Evolutionary conservation across 176 grass and related monocot species (phyloP).

Genomic region (Rhynchospora breviuscula): DNA sequence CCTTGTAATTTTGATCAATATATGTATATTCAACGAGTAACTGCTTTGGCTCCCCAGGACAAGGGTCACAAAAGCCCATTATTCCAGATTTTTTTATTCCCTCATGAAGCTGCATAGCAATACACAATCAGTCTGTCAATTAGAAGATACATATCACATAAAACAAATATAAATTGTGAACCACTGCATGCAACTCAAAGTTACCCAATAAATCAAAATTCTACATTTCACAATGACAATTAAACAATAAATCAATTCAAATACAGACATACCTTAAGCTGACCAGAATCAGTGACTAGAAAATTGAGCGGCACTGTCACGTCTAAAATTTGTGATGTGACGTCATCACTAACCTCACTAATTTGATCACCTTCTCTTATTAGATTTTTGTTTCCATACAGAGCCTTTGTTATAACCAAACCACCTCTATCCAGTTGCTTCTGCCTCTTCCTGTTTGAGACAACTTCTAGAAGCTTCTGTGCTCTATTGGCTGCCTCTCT

Average conservation of each 20-base stretch:
- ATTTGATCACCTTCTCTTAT: conserved; percentile 44
- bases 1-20: conserved; percentile 64
- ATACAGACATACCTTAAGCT: conserved; percentile 69
- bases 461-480: conserved; percentile 73
- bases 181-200: neutral
- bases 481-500: conserved; percentile 74
- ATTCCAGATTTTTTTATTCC: conserved; percentile 98
- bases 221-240: neutral
- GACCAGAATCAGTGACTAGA: conserved; percentile 66
- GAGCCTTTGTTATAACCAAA: conserved; percentile 72
- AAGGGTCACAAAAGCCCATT: conserved; percentile 99
- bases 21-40: conserved; percentile 77
- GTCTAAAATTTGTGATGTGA: conserved; percentile 76
- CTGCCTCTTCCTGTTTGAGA: conserved; percentile 84
- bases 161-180: neutral
- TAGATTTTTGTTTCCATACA: conserved; percentile 53
- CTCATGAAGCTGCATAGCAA: conserved; percentile 67
- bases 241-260: neutral
- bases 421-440: conserved; percentile 68
- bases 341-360: conserved; percentile 49
- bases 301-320: conserved; percentile 89
- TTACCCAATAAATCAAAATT: too few species aligned
- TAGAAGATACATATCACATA: neutral
- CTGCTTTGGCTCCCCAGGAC: conserved; percentile 66
- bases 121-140: neutral